Percentiles rank a stretch among this genome's conserved stretches.
phyloP scores from a whole-genome alignment of 2,329 filamentous ascomycete genomes.

The Penicillium sp. region DNA sequence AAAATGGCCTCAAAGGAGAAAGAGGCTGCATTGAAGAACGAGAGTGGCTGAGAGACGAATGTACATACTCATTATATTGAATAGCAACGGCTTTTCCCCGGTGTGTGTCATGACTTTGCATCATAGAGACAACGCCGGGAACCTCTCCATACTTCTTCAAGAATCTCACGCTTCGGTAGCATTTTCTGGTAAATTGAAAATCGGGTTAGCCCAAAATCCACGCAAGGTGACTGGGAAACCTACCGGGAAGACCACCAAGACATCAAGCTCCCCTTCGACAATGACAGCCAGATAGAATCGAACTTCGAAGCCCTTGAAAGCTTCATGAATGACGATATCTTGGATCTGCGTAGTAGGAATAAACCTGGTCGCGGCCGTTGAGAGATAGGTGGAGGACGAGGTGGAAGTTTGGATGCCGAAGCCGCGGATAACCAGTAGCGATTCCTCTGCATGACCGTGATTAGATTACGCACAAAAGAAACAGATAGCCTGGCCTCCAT shows the following conservation, averaged over 20 bases:
- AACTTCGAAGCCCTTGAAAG: constrained; percentile 87
- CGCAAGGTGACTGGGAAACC: constrained; percentile 21
- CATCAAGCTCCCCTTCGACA: constrained; percentile 78
- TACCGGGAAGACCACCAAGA: constrained; percentile 91
- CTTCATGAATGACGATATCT: constrained; percentile 92
- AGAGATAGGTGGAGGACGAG: constrained; percentile 63
- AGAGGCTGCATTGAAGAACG: constrained; percentile 8
- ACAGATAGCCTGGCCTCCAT: neutral
- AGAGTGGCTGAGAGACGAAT: constrained; percentile 4
- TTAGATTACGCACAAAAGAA: neutral
- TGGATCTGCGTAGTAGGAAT: constrained; percentile 90
- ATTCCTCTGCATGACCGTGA: constrained; percentile 62
- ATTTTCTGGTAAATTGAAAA: constrained; percentile 47
- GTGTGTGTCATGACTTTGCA: constrained; percentile 44
- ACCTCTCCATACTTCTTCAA: constrained; percentile 89
- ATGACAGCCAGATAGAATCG: constrained; percentile 84
- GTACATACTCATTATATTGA: constrained; percentile 1
- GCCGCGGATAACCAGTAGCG: constrained; percentile 78
- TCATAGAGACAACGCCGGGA: constrained; percentile 78
- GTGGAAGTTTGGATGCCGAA: constrained; percentile 85
- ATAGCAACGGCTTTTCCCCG: neutral
- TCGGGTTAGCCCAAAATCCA: constrained; percentile 3
- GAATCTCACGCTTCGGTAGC: constrained; percentile 66
- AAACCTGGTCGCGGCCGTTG: constrained; percentile 60
- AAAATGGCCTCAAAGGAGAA: constrained; percentile 32